A percentile compares a stretch with the other conserved stretches of the same genome.
phyloP scores from a whole-genome alignment of 305 asterid species.

The Solanum hybrid region DNA sequence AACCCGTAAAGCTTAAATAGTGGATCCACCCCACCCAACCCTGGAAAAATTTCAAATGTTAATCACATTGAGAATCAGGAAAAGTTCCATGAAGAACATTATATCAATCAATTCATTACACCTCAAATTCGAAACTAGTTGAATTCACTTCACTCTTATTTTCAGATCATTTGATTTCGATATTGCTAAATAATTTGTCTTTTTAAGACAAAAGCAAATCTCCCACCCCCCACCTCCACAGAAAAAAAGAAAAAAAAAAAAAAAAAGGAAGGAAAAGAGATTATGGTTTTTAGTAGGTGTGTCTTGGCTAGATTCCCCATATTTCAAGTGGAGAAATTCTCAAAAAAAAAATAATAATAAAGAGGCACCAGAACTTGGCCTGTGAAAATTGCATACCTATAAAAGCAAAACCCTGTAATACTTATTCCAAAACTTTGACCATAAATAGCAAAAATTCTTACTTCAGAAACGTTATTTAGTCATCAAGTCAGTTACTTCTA shows the following conservation, averaged over 20 bases:
- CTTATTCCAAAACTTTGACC: conserved; percentile 72
- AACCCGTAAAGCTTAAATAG: background rate
- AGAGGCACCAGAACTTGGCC: conserved; percentile 35
- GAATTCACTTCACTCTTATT: background rate
- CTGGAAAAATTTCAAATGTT: background rate
- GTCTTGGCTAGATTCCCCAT: conserved; percentile 7
- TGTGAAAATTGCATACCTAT: conserved; percentile 38
- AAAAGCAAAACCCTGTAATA: conserved; percentile 55
- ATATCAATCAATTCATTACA: background rate
- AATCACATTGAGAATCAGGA: background rate
- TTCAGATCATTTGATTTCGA: background rate
- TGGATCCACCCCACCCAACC: background rate
- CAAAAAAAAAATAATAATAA: conserved; percentile 17
- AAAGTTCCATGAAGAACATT: background rate
- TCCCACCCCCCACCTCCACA: background rate
- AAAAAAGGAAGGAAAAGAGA: background rate
- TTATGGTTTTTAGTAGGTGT: background rate
- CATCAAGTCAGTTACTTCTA: conserved; percentile 55
- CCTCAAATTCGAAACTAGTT: background rate
- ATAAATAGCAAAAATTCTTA: conserved; percentile 56
- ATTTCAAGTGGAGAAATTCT: background rate
- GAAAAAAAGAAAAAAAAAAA: background rate
- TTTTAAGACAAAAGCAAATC: background rate
- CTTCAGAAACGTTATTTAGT: conserved; percentile 44
- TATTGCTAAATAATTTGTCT: background rate